Base-by-base conservation (phyloP, 2,329 filamentous ascomycete species). In the Phymatotrichopsis omnivora region DNA sequence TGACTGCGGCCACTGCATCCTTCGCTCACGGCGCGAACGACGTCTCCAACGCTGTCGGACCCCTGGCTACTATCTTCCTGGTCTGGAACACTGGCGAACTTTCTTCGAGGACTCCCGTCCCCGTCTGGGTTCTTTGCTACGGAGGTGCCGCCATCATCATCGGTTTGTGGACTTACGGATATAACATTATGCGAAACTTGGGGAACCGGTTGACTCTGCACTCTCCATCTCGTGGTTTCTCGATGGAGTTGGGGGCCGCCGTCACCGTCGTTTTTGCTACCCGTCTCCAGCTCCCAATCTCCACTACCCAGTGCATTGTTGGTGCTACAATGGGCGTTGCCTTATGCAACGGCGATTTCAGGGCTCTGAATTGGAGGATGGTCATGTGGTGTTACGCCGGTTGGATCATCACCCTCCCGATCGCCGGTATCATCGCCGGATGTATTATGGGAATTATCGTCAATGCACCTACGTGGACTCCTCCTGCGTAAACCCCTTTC, bases 11-110 rank as follows among this genome's bases (percentile, higher is more conserved):
- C 66, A 82, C 79, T 47, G 79, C 79, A 24, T 82, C 78, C 2
- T 83, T 84, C 57, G 78, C 78, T 1, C 80, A 82, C 63, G 78
- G 78, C 19, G 75, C 76, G 54, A 82, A 81, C 60, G 78, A 81
- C 50, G 73, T 81, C 16, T 67, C 73, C 56, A 80, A 74, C 58
- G 74, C 76, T 22, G 70, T 78, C 43, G 76, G 75, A 0, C 77
- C 76, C 1, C 78, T 74, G 58, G 73, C 77, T 2, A 72, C 74
- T 41, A 74, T 80, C 56, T 81, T 69, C 63, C 64, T 73, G 49
- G 72, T 78, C 51, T 82, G 75, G 73, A 56, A 64, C 24, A 68
- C 65, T 0, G 73, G 71, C 2, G 60, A 75, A 1, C 60, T 64
- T 1, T 60, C 58, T 1, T 64, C 59, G 23, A 68, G 71, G 58